Evolutionary conservation across 768 basidiomycete species (phyloP).

Genomic region (Lactarius pseudohatsudake): DNA sequence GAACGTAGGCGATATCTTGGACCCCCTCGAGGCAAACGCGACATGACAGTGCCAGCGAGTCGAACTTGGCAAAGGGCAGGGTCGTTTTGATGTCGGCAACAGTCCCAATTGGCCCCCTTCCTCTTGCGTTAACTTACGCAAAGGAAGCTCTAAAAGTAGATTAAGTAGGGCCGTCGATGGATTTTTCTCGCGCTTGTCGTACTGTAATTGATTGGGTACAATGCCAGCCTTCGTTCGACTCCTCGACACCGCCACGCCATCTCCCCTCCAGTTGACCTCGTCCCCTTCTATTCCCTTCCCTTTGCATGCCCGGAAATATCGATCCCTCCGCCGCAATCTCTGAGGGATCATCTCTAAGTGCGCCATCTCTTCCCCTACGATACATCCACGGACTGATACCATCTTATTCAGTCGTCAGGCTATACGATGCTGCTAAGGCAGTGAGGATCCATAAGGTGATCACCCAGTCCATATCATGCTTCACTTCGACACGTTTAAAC

Average conservation of each 20-base stretch:
- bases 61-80: not conserved
- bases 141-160: too few species aligned
- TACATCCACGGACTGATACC: not conserved
- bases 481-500: not conserved
- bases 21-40: not conserved
- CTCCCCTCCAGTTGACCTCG: not conserved
- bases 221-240: not conserved
- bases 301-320: constrained; percentile 10
- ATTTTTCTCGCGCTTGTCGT: constrained; percentile 19
- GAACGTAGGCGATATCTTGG: not conserved
- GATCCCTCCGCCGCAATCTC: not conserved
- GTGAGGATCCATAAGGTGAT: constrained; percentile 18
- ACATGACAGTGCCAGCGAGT: not conserved
- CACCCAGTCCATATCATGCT: not conserved
- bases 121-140: too few species aligned
- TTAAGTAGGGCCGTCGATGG: not conserved
- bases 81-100: too few species aligned
- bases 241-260: not conserved
- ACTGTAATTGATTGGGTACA: not conserved
- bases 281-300: not conserved
- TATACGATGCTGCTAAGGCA: constrained; percentile 9
- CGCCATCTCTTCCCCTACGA: not conserved
- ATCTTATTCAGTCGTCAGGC: constrained; percentile 3
- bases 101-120: too few species aligned
- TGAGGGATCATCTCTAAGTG: constrained; percentile 10